These are phyloP conservation scores for Zalerion maritima DNA, from an alignment of 495 filamentous ascomycete genomes.

Conservation along the genomic window DNA sequence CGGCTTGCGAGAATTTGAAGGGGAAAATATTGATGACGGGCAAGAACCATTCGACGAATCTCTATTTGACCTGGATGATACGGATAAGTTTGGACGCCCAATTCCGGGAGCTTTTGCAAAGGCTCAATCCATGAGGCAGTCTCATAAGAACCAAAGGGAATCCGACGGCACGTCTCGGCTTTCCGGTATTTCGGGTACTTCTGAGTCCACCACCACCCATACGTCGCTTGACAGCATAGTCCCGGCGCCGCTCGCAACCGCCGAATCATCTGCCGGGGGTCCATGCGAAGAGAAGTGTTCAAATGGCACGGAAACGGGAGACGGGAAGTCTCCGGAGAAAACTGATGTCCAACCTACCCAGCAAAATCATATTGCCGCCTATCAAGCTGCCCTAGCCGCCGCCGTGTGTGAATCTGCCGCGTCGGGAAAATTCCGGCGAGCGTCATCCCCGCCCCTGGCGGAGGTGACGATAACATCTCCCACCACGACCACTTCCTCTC, in stretches of 20 bases:
- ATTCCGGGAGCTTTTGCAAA: slow-evolving; percentile 32
- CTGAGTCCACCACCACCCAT: slow-evolving; percentile 21
- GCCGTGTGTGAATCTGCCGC: slow-evolving; percentile 61
- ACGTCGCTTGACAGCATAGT: slow-evolving; percentile 20
- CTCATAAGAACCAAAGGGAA: slow-evolving; percentile 17
- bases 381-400: slow-evolving; percentile 68
- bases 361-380: slow-evolving; percentile 50
- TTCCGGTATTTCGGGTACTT: slow-evolving; percentile 24
- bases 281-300: slow-evolving; percentile 4
- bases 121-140: slow-evolving; percentile 23
- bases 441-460: slow-evolving; percentile 36
- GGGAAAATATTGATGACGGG: too few species aligned
- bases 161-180: slow-evolving; percentile 22
- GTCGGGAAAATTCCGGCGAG: slow-evolving; percentile 51
- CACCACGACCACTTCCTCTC: slow-evolving; percentile 21
- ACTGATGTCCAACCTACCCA: slow-evolving; percentile 8
- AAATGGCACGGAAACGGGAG: slow-evolving; percentile 9
- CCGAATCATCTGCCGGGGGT: slow-evolving; percentile 2
- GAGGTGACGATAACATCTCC: slow-evolving; percentile 31
- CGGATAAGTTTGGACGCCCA: slow-evolving; percentile 38
- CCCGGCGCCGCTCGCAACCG: slow-evolving; percentile 6
- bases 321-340: slow-evolving; percentile 9
- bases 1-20: slow-evolving; percentile 48
- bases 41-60: slow-evolving; percentile 58
- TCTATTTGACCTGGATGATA: slow-evolving; percentile 57